Evolutionary conservation across 768 basidiomycete genomes (phyloP).

Genomic region (Sarcodon sp.): DNA sequence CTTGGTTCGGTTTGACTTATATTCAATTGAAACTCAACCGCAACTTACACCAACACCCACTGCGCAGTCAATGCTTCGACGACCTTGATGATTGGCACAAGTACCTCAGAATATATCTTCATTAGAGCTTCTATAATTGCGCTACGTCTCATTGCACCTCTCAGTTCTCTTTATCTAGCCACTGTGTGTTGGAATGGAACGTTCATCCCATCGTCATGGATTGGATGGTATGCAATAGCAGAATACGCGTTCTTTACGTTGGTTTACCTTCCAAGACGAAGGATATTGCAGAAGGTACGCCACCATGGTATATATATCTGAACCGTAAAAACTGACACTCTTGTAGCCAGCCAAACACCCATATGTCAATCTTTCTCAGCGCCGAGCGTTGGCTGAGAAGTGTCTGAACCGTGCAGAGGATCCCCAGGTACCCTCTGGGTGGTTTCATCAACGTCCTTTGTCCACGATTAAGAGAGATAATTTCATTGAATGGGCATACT

Average conservation of each 20-base stretch:
- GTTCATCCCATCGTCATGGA: not conserved
- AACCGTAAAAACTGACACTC: not conserved
- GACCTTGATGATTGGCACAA: slow-evolving; percentile 16
- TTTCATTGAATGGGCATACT: slow-evolving; percentile 47
- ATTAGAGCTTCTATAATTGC: slow-evolving; percentile 31
- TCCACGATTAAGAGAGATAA: slow-evolving; percentile 29
- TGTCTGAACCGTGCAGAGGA: slow-evolving; percentile 19
- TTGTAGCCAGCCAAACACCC: slow-evolving; percentile 19
- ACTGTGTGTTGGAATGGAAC: slow-evolving; percentile 17
- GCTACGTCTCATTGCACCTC: slow-evolving; percentile 37
- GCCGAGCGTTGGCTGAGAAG: slow-evolving; percentile 33
- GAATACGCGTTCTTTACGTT: slow-evolving; percentile 38
- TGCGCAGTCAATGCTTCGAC: not conserved
- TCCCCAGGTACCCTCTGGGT: slow-evolving; percentile 27
- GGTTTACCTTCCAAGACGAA: slow-evolving; percentile 34
- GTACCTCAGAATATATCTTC: slow-evolving; percentile 35
- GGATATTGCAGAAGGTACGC: slow-evolving; percentile 33
- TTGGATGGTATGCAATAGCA: slow-evolving; percentile 17
- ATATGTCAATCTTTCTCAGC: slow-evolving; percentile 24
- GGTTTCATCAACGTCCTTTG: slow-evolving; percentile 31
- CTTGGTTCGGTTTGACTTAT: too few relatives aligned
- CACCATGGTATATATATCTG: not conserved
- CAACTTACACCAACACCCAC: not conserved
- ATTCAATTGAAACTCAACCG: not conserved
- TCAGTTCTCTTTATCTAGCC: slow-evolving; percentile 25